These are phyloP conservation scores for Pichia heedii DNA, from an alignment of 805 yeast species.

Conservation along the genomic window DNA sequence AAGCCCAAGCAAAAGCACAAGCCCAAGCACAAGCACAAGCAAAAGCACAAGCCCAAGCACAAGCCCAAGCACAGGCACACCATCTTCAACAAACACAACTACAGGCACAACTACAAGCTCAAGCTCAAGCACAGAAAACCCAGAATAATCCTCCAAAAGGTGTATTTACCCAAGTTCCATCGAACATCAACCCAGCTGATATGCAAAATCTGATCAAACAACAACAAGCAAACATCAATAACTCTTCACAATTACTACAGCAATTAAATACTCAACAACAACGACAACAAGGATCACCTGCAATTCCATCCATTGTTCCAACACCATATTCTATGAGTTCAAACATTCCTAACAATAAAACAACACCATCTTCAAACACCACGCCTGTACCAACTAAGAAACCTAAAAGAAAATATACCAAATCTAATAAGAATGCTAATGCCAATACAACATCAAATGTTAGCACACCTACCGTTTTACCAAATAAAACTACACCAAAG, in stretches of 20 bases:
- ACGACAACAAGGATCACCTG: background rate
- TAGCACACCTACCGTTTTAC: constrained; percentile 2
- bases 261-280: background rate
- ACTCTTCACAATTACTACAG: background rate
- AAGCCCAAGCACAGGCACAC: background rate
- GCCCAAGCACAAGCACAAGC: constrained; percentile 10
- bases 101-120: background rate
- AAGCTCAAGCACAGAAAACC: background rate
- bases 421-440: background rate
- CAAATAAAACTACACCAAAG: constrained; percentile 5
- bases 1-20: background rate
- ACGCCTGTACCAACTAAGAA: background rate
- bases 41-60: constrained; percentile 7
- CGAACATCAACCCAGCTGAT: background rate
- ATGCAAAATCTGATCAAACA: background rate
- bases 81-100: constrained; percentile 2
- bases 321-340: constrained; percentile 5
- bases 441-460: background rate
- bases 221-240: no score
- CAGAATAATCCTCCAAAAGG: constrained; percentile 13
- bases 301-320: constrained; percentile 6
- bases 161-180: constrained; percentile 8
- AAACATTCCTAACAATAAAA: background rate
- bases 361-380: background rate
- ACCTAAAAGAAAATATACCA: constrained; percentile 2